Conservation (phyloP, 768 basidiomycete species). For the Omphalotus guepiniiformis region DNA sequence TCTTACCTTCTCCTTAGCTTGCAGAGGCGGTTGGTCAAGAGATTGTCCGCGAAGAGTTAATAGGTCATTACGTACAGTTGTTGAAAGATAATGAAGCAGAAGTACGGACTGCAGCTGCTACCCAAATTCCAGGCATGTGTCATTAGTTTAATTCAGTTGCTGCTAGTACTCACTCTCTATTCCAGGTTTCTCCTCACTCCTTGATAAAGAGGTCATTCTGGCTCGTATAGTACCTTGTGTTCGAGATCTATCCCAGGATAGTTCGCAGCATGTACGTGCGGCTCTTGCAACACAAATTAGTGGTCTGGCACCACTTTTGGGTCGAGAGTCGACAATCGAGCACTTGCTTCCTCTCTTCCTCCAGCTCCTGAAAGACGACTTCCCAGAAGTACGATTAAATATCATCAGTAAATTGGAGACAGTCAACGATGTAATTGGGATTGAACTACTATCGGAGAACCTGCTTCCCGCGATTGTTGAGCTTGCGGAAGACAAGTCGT, state of each 20-base stretch:
- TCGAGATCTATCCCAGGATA: conserved; percentile 87
- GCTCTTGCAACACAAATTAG: conserved; percentile 95
- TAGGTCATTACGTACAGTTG: conserved; percentile 87
- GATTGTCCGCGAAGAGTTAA: conserved; percentile 90
- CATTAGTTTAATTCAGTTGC: not conserved
- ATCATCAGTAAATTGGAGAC: conserved; percentile 98
- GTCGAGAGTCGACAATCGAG: conserved; percentile 91
- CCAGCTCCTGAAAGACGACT: conserved; percentile 95
- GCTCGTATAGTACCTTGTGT: conserved; percentile 93
- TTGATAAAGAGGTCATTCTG: conserved; percentile 92
- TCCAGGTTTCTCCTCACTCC: conserved; percentile 92
- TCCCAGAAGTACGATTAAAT: conserved; percentile 95
- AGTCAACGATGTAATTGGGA: conserved; percentile 96
- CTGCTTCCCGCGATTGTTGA: conserved; percentile 97
- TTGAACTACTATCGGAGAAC: conserved; percentile 89
- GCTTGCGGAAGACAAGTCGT: conserved; percentile 98
- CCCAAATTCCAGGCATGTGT: conserved; percentile 87
- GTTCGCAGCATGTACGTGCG: conserved; percentile 95
- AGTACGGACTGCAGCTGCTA: conserved; percentile 92
- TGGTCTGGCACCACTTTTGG: conserved; percentile 91
- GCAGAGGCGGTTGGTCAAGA: conserved; percentile 88
- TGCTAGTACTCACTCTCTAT: not conserved
- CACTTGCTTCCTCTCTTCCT: conserved; percentile 96
- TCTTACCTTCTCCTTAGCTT: conserved; percentile 45
- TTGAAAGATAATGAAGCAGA: conserved; percentile 99